These are phyloP conservation scores for Trypanosoma cruzi DNA, from an alignment of 208 protist genomes.

Conservation along the genomic window DNA sequence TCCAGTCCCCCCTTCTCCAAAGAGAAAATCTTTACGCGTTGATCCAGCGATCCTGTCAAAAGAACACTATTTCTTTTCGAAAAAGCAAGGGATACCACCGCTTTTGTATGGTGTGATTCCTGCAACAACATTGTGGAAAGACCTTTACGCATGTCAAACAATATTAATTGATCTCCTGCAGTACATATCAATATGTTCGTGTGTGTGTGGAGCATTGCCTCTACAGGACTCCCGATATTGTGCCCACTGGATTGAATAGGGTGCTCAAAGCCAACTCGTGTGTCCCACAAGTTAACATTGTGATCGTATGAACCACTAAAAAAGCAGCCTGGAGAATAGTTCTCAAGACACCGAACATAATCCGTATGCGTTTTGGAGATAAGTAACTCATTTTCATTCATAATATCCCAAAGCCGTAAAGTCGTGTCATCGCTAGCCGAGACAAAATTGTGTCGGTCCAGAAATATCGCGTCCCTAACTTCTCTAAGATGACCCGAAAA, in stretches of 20 bases:
- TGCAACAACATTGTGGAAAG: slow-evolving; percentile 43
- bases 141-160: slow-evolving; percentile 79
- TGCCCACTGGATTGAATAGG: slow-evolving; percentile 53
- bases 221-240: slow-evolving; percentile 41
- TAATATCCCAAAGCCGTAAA: slow-evolving; percentile 81
- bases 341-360: slow-evolving; percentile 78
- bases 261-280: slow-evolving; percentile 47
- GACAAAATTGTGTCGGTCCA: slow-evolving; percentile 73
- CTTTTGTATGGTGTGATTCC: slow-evolving; percentile 80
- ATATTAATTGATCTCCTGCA: slow-evolving; percentile 53
- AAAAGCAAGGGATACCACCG: slow-evolving; percentile 70
- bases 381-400: slow-evolving; percentile 58
- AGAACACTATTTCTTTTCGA: slow-evolving; percentile 62
- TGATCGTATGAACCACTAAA: slow-evolving; percentile 90
- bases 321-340: slow-evolving; percentile 60
- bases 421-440: slow-evolving; percentile 87
- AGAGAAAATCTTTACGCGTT: slow-evolving; percentile 82
- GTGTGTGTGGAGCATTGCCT: slow-evolving; percentile 54
- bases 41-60: slow-evolving; percentile 73
- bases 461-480: slow-evolving; percentile 74
- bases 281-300: slow-evolving; percentile 81
- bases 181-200: slow-evolving; percentile 44
- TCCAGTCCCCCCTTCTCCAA: slow-evolving; percentile 46
- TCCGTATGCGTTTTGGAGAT: slow-evolving; percentile 69
- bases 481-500: slow-evolving; percentile 80